phyloP scores from a whole-genome alignment of 148 eudicot genomes.

The Fallopia convolvulus region DNA sequence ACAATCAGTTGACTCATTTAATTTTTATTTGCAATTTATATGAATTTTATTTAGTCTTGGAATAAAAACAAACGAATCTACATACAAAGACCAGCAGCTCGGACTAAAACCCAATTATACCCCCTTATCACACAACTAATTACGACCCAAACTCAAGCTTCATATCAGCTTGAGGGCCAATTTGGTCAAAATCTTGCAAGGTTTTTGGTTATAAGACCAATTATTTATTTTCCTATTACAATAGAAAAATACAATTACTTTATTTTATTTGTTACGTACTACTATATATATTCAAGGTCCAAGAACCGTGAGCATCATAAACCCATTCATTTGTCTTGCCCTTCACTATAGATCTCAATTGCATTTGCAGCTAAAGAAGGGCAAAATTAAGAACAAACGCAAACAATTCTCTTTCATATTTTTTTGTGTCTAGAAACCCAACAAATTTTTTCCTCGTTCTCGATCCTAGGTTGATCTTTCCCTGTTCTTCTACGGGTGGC shows the following conservation, averaged over 20 bases:
- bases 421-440: not conserved
- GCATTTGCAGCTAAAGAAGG: constrained; percentile 11
- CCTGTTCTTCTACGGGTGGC: not conserved
- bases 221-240: not conserved
- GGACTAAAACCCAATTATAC: not conserved
- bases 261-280: not conserved
- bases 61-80: not conserved
- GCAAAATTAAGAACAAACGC: not conserved
- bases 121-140: not conserved
- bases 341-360: constrained; percentile 5
- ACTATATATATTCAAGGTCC: not conserved
- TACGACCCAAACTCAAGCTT: not conserved
- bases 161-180: not conserved
- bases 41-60: not conserved
- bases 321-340: not conserved
- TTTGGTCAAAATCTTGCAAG: not conserved
- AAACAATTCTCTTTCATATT: not conserved
- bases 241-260: not conserved
- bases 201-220: not conserved
- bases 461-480: not conserved
- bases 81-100: not conserved
- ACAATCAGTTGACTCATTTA: not conserved
- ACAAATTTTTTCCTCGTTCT: not conserved
- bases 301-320: not conserved
- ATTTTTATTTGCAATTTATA: not conserved